These are phyloP conservation scores for Wickerhamomyces sydowiorum DNA, from an alignment of 805 yeast species.

Conservation along the genomic window DNA sequence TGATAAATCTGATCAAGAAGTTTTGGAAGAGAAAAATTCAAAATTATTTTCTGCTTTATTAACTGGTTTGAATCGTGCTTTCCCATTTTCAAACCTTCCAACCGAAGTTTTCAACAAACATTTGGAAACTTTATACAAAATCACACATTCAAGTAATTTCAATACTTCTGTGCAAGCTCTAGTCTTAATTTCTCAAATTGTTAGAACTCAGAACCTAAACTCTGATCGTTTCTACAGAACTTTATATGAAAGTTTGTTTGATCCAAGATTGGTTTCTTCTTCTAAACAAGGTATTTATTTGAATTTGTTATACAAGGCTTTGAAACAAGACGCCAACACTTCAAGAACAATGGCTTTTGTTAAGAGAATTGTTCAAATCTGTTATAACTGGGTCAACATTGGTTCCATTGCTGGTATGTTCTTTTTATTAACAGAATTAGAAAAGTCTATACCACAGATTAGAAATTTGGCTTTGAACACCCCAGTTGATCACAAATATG, in stretches of 20 bases:
- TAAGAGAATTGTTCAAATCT: constrained; percentile 81
- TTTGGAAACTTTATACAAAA: constrained; percentile 76
- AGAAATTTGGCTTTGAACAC: constrained; percentile 55
- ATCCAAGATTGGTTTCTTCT: constrained; percentile 75
- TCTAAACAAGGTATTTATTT: constrained; percentile 91
- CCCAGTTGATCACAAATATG: constrained; percentile 44
- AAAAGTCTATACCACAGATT: constrained; percentile 58
- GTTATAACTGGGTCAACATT: constrained; percentile 78
- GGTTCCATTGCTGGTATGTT: constrained; percentile 88
- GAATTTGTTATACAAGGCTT: constrained; percentile 77
- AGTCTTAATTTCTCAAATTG: constrained; percentile 76
- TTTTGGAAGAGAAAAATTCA: constrained; percentile 73
- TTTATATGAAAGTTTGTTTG: constrained; percentile 82
- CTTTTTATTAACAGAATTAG: constrained; percentile 64
- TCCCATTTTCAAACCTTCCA: constrained; percentile 81
- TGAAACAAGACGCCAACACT: constrained; percentile 58
- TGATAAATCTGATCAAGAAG: constrained; percentile 58
- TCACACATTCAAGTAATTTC: constrained; percentile 91
- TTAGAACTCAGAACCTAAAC: constrained; percentile 50
- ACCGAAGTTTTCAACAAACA: constrained; percentile 68
- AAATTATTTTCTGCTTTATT: constrained; percentile 84
- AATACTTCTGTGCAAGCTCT: constrained; percentile 92
- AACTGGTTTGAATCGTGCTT: constrained; percentile 94
- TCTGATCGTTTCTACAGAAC: constrained; percentile 78
- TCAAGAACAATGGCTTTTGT: constrained; percentile 82